phyloP scores from a whole-genome alignment of 371 early-diverging fungal genomes.

The Apophysomyces ossiformis region DNA sequence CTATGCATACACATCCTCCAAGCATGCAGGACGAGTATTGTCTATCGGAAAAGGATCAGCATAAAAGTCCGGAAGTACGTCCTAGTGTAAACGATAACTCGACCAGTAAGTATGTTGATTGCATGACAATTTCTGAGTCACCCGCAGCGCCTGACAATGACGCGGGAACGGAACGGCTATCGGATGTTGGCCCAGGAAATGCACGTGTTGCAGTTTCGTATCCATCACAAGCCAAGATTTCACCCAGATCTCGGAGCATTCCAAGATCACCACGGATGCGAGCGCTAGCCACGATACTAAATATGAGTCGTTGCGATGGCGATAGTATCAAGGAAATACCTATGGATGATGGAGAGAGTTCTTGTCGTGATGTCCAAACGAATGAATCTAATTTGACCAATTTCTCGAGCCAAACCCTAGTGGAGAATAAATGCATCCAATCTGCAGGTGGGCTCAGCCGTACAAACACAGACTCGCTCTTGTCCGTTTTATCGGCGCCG shows the following conservation, averaged over 20 bases:
- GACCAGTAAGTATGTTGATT: not conserved
- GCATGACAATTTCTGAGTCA: conserved; percentile 1
- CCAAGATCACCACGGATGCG: conserved; percentile 2
- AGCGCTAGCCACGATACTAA: not conserved
- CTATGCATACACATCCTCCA: not conserved
- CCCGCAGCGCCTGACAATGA: conserved; percentile 6
- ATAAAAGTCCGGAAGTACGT: conserved; percentile 2
- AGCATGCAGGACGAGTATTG: not conserved
- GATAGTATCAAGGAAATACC: conserved; percentile 1
- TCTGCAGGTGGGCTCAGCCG: not conserved
- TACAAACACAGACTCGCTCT: conserved; percentile 18
- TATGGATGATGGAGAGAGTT: not conserved
- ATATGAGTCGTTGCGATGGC: conserved; percentile 8
- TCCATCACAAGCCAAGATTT: conserved; percentile 4
- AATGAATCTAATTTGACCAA: conserved; percentile 1
- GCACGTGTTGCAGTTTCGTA: conserved; percentile 2
- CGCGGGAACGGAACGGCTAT: conserved; percentile 3
- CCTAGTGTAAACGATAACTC: not conserved
- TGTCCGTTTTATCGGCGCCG: conserved; percentile 28
- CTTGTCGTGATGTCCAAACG: not conserved
- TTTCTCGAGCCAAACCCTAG: conserved; percentile 2
- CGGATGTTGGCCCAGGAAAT: conserved; percentile 3
- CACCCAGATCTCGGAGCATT: conserved; percentile 1
- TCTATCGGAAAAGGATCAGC: conserved; percentile 1
- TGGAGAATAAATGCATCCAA: not conserved